Evolutionary conservation across 75 land plant species (phyloP), one percentile per base, ranked within the genome.

Genomic region (Azolla pinnata): DNA sequence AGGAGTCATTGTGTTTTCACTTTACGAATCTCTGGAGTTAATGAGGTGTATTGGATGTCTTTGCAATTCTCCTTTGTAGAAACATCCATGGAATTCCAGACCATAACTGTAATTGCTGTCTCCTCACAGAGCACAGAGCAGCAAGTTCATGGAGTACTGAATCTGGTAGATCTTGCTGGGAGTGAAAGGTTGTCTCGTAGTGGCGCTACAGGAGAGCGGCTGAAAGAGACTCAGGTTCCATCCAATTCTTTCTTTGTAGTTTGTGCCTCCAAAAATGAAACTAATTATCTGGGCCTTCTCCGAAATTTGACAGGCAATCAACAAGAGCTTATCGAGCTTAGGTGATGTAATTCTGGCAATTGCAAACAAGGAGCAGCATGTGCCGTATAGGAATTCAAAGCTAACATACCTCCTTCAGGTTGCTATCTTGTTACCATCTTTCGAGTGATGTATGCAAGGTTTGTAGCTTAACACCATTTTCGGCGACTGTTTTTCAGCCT

Each of bases 1-100:
- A 46, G 74, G 14, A 71, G 74, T 29, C 74, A 71, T 38, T 71
- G 74, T 29, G 71, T 71, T 1, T 71, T 71, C 54, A 71, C 74
- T 5, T 34, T 71, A 21, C 62, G 74, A 44, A 71, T 71, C 29
- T 44, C 60, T 48, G 74, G 74, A 29, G 24, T 53, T 4, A 71
- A 71, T 32, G 74, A 67, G 74, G 74, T 71, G 4, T 18, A 33
- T 12, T 3, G 14, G 18, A 24, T 29, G 9, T 2, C 5, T 25
- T 3, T 29, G 33, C 30, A 3, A 24, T 51, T 18, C n/a, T 51
- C 8, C 25, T 8, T n/a, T 19, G 8, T 19, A 51, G n/a, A 51
- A 8, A 7, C 54, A 24, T 8, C 5, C 16, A 2, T 54, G 57
- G 4, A 54, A 54, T 18, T 28, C 29, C 2, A 18, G n/a, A 9